Evolutionary conservation across 345 rosid genomes (phyloP).

Genomic region (Salix arbutifolia): DNA sequence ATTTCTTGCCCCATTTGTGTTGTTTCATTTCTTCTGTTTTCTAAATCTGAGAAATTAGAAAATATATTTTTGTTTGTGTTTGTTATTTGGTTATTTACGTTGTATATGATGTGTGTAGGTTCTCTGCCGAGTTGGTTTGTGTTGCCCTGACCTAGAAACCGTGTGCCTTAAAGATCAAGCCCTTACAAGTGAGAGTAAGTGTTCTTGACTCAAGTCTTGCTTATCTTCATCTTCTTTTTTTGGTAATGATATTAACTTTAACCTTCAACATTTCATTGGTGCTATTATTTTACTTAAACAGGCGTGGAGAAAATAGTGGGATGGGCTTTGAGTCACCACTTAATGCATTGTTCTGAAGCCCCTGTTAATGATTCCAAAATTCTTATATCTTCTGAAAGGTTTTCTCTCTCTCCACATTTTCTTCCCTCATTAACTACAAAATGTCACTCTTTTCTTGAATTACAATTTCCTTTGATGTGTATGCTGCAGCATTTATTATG

Average conservation of each 20-base stretch:
- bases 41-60: background rate
- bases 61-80: background rate
- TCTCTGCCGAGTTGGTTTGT: conserved; percentile 59
- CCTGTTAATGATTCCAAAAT: conserved; percentile 58
- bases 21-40: background rate
- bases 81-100: background rate
- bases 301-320: conserved; percentile 96
- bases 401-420: background rate
- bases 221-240: background rate
- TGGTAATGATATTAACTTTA: background rate
- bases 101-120: conserved; percentile 45
- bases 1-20: background rate
- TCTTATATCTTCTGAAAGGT: conserved; percentile 75
- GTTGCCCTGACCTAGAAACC: conserved; percentile 74
- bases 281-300: conserved; percentile 15
- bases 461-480: conserved; percentile 5
- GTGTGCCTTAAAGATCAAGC: conserved; percentile 77
- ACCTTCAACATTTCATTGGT: background rate
- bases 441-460: background rate
- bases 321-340: conserved; percentile 82
- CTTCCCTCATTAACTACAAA: background rate
- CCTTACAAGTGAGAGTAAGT: conserved; percentile 72
- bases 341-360: conserved; percentile 68
- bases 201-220: conserved; percentile 10
- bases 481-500: conserved; percentile 62